Conservation (phyloP, 371 early-diverging fungal species). For the Gilbertella persicaria region DNA sequence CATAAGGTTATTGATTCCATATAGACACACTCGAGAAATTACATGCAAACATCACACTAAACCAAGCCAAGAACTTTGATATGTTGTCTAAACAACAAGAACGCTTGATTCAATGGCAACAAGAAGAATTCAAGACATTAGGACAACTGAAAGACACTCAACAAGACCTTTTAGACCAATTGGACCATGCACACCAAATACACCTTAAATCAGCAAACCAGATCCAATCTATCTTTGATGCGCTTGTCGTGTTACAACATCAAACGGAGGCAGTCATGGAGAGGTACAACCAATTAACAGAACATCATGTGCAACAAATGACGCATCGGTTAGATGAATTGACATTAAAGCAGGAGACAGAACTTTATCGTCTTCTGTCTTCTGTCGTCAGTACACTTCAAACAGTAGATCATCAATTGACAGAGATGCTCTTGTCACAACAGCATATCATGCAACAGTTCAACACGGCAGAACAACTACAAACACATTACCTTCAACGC, state of each 20-base stretch:
- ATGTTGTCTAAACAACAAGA: slow-evolving; percentile 16
- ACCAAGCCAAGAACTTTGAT: slow-evolving; percentile 23
- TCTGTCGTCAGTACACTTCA: not conserved
- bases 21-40: slow-evolving; percentile 20
- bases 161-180: slow-evolving; percentile 1
- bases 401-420: slow-evolving; percentile 1
- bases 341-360: not conserved
- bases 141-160: slow-evolving; percentile 11
- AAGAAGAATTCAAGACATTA: slow-evolving; percentile 19
- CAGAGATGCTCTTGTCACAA: too few relatives aligned
- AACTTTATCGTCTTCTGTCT: not conserved
- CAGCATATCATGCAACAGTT: not conserved
- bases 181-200: not conserved
- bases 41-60: slow-evolving; percentile 18
- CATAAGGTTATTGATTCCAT: not conserved
- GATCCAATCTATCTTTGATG: slow-evolving; percentile 5
- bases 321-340: slow-evolving; percentile 4
- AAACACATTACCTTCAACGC: not conserved
- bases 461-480: too few relatives aligned
- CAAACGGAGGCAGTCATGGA: not conserved
- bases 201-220: slow-evolving; percentile 3
- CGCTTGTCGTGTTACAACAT: slow-evolving; percentile 6
- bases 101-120: slow-evolving; percentile 18
- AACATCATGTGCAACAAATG: not conserved
- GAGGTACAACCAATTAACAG: slow-evolving; percentile 1